Evolutionary conservation across 306 rosid genomes (phyloP), one percentile per base, ranked within the genome.

Genomic region (Prunus mongolica): DNA sequence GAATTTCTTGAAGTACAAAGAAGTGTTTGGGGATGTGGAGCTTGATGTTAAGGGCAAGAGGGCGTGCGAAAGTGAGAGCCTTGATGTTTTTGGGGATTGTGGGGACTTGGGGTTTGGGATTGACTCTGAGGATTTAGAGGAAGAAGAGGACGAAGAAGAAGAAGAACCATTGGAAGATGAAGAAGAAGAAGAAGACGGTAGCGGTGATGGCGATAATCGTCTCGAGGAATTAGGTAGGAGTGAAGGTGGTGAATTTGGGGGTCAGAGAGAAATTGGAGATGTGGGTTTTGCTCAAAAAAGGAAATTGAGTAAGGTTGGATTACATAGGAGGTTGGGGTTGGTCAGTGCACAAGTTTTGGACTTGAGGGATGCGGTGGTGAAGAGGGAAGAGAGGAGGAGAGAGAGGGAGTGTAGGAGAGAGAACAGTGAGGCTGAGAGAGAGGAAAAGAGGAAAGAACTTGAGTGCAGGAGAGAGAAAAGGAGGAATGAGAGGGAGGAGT

Each of bases 11-110:
- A 82, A 84, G 56, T 94, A 91, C 83, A 94, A 86, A 84, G 87
- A 90, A 24, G 97, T 94, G 50, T 94, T 94, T 41, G 98, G 98
- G 2, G 98, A 94, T 46, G 84, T 94, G 18, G 87, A 89, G 38
- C 82, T 89, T 12, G 89, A 88, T 12, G 72, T 80, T 6, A 88
- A 87, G 81, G 88, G 82, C 0, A 86, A 83, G 74, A 80, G 78
- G 41, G 19, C 74, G 30, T 69, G 44, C 19, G 85, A 82, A 1
- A 80, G 18, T n/a, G 74, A 51, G 41, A 64, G 18, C 34, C 13
- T 85, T 12, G 84, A 81, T 25, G 83, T 82, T 55, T 85, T 82
- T 44, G 89, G 79, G 38, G 88, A 83, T 38, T 81, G 88, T 69
- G 87, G 78, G 65, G 90, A 91, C 72, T 82, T 89, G 71, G 93